Conservation (phyloP, 2,329 filamentous ascomycete genomes). For the Calonectria fujianensis region DNA sequence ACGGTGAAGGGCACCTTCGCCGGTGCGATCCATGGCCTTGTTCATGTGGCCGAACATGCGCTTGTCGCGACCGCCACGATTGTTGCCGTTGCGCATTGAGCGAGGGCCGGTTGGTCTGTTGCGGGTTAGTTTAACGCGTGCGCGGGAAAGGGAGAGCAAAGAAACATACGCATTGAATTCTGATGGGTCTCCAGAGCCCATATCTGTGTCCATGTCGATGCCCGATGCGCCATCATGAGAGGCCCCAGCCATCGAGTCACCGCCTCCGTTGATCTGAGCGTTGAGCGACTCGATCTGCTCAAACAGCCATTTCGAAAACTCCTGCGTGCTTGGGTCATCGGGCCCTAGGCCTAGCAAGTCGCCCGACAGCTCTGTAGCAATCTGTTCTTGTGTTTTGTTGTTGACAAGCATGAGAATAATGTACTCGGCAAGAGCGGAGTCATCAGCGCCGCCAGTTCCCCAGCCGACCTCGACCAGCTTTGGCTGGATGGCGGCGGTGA, state of each 20-base stretch:
- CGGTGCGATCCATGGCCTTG: constrained; percentile 85
- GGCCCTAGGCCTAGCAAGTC: constrained; percentile 89
- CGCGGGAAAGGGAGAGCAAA: neutral
- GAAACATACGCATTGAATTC: constrained; percentile 76
- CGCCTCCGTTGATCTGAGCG: constrained; percentile 74
- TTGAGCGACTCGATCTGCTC: constrained; percentile 84
- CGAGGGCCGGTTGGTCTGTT: constrained; percentile 93
- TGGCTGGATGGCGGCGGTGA: constrained; percentile 88
- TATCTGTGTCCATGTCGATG: constrained; percentile 80
- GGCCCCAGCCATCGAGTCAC: constrained; percentile 56
- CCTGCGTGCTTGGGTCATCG: constrained; percentile 87
- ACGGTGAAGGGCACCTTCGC: constrained; percentile 86
- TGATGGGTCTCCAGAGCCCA: constrained; percentile 75
- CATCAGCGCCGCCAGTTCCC: constrained; percentile 85
- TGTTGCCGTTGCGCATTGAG: constrained; percentile 86
- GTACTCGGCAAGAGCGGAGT: constrained; percentile 93
- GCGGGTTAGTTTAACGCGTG: constrained; percentile 62
- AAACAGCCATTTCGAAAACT: constrained; percentile 96
- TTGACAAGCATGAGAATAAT: constrained; percentile 98
- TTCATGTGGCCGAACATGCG: constrained; percentile 90
- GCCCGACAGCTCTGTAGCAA: constrained; percentile 89
- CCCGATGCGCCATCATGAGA: constrained; percentile 59
- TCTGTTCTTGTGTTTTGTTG: constrained; percentile 93
- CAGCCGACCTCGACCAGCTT: constrained; percentile 96
- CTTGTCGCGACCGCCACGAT: constrained; percentile 80